Evolutionary conservation across 352 stramenopile genomes (phyloP).

Genomic region (Hyaloperonospora brassicae): DNA sequence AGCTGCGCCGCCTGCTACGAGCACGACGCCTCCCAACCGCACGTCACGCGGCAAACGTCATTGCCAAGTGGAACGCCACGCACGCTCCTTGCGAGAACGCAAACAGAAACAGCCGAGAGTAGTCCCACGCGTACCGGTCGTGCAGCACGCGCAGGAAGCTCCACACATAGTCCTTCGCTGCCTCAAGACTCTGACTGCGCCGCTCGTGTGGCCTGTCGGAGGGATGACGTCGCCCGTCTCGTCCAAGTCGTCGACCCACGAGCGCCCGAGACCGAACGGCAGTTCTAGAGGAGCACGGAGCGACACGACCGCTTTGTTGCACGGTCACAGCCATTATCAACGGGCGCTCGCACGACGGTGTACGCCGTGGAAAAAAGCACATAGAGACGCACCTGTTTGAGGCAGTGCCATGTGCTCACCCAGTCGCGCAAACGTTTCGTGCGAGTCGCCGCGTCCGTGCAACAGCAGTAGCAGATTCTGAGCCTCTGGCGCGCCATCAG

Average conservation of each 20-base stretch:
- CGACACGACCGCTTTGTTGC: slow-evolving; percentile 32
- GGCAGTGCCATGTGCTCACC: slow-evolving; percentile 48
- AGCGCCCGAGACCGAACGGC: slow-evolving; percentile 44
- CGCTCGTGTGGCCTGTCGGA: slow-evolving; percentile 23
- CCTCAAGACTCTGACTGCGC: slow-evolving; percentile 43
- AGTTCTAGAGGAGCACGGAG: slow-evolving; percentile 47
- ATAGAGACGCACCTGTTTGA: slow-evolving; percentile 41
- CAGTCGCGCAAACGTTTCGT: slow-evolving; percentile 42
- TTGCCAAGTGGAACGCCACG: slow-evolving; percentile 48
- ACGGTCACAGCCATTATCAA: no score
- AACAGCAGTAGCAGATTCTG: slow-evolving; percentile 61
- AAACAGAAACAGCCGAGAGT: slow-evolving; percentile 52
- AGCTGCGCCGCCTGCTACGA: slow-evolving; percentile 43
- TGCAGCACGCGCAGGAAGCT: slow-evolving; percentile 42
- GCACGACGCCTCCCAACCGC: slow-evolving; percentile 41
- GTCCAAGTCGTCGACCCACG: slow-evolving; percentile 55
- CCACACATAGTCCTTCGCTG: slow-evolving; percentile 32
- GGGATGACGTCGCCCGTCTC: slow-evolving; percentile 40
- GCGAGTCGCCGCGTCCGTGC: slow-evolving; percentile 51
- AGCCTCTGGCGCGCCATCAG: slow-evolving; percentile 14
- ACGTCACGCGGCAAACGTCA: slow-evolving; percentile 27
- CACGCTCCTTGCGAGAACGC: slow-evolving; percentile 60
- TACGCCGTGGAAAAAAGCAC: no score
- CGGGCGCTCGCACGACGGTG: no score
- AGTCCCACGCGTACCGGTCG: slow-evolving; percentile 38